Base-by-base conservation (phyloP, 345 rosid species). In the Physaria fendleri region DNA sequence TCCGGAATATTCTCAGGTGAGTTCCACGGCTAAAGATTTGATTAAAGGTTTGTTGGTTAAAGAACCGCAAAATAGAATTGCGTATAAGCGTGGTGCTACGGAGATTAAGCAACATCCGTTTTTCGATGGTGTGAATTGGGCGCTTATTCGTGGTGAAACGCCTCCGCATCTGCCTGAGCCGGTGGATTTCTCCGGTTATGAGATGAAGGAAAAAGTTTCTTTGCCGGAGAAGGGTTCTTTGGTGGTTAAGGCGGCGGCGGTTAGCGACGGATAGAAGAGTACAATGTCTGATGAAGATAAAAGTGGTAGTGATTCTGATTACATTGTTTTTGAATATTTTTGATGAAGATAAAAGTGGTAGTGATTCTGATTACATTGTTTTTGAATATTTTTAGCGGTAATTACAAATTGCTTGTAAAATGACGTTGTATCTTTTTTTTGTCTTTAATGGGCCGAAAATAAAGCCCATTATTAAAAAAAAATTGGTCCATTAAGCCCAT, bases 91-190 rank as follows among this genome's bases (percentile, higher is more conserved):
- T 45, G 91, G 91, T 21, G 81, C 91, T 10, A 76, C 83, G 5
- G 88, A 80, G 76, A 82, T 80, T n/a, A 85, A 85, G 74, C 82
- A 80, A 47, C 88, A 85, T 12, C 81, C 74, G 2, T 80, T 85
- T 70, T 85, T 82, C 21, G 78, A 77, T 71, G 81, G 78, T 13
- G 73, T 85, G 33, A 82, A 85, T 38, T 85, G 92, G 92, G 82
- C 82, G 27, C 59, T 85, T 47, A 63, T 71, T 15, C 53, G 75
- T 3, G 69, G 71, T 1, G 60, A 52, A 25, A 51, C 65, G 12
- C 71, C 71, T 14, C 75, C 75, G 10, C 56, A 64, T 41, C 1
- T 64, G 59, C 75, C 75, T 5, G 65, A 51, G 18, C 71, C 66
- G 40, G 64, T 70, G 57, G 73, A 69, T 42, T 67, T 50, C 32